Base-by-base conservation (phyloP, 2,329 filamentous ascomycete genomes). In the Colletotrichum sp. region DNA sequence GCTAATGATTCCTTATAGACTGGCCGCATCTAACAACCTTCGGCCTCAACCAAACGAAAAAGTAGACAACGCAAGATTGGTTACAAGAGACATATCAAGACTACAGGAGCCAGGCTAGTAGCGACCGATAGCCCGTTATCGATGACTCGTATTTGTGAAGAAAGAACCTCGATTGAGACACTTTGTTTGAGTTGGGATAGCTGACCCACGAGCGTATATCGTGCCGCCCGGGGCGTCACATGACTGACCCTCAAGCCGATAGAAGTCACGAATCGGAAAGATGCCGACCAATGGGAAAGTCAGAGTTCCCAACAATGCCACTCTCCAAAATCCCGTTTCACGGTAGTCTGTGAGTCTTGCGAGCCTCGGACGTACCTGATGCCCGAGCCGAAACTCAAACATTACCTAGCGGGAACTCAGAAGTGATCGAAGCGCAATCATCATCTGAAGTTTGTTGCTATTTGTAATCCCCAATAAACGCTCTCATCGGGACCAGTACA, bases 141-240 rank as follows among this genome's bases (percentile, higher is more conserved):
- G n/a, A n/a, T 49, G 0, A 52, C 44, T 52, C 0, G 6, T 52
- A 2, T 52, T 13, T 13, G 1, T 13, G 10, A 13, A 13, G 10
- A 3, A 52, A 21, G 1, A 5, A 12, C 2, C 2, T 52, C 6
- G 0, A 13, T 0, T 12, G 44, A 13, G 0, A 0, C 1, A 0
- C 9, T 21, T 12, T 13, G 6, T 1, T 1, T 13, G n/a, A 5
- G n/a, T 52, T 3, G 1, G 2, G 8, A 8, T 21, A 8, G 44
- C 10, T 52, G 2, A 21, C 10, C 10, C 10, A 49, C n/a, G 12
- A 49, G 44, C 6, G 0, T 49, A 49, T 49, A 13, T 52, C 44
- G 3, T 52, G n/a, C n/a, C n/a, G 1, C 9, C 3, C 1, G 0
- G 39, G 18, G 39, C n/a, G 44, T 52, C 44, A 52, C 44, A 52